phyloP scores from a whole-genome alignment of 495 filamentous ascomycete genomes.

The Staphylotrichum longicolle region DNA sequence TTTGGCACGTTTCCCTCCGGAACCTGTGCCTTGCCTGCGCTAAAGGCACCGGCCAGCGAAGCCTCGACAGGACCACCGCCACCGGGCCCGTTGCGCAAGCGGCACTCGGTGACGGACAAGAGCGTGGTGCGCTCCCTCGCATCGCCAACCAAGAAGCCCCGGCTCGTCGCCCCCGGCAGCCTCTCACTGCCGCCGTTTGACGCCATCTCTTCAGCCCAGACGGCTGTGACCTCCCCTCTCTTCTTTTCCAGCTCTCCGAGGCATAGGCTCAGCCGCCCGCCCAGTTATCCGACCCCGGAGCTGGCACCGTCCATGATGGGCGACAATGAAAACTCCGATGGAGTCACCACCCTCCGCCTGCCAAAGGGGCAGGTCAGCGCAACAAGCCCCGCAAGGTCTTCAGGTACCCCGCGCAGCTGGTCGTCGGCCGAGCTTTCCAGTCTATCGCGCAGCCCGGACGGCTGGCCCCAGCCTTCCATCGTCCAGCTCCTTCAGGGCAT shows the following conservation, averaged over 20 bases:
- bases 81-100: slow-evolving; percentile 20
- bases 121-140: slow-evolving; percentile 14
- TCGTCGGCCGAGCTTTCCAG: slow-evolving; percentile 43
- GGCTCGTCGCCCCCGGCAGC: slow-evolving; percentile 29
- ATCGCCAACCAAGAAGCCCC: slow-evolving; percentile 30
- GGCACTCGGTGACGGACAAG: slow-evolving; percentile 17
- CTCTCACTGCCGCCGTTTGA: slow-evolving; percentile 31
- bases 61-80: slow-evolving; percentile 1
- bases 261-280: slow-evolving; percentile 47
- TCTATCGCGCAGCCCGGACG: slow-evolving; percentile 43
- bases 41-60: slow-evolving; percentile 10
- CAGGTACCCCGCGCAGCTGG: slow-evolving; percentile 49
- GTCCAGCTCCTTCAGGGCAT: slow-evolving; percentile 54
- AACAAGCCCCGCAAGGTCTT: slow-evolving; percentile 48
- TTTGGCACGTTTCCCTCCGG: slow-evolving; percentile 2
- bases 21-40: slow-evolving; percentile 1
- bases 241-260: slow-evolving; percentile 57
- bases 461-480: slow-evolving; percentile 36
- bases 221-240: slow-evolving; percentile 45
- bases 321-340: slow-evolving; percentile 47
- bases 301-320: slow-evolving; percentile 58
- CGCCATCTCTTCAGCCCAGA: slow-evolving; percentile 29
- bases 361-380: slow-evolving; percentile 57
- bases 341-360: slow-evolving; percentile 63
- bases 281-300: slow-evolving; percentile 55